Base-by-base conservation (phyloP, 2,329 filamentous ascomycete genomes). In the Aspergillus proliferans region DNA sequence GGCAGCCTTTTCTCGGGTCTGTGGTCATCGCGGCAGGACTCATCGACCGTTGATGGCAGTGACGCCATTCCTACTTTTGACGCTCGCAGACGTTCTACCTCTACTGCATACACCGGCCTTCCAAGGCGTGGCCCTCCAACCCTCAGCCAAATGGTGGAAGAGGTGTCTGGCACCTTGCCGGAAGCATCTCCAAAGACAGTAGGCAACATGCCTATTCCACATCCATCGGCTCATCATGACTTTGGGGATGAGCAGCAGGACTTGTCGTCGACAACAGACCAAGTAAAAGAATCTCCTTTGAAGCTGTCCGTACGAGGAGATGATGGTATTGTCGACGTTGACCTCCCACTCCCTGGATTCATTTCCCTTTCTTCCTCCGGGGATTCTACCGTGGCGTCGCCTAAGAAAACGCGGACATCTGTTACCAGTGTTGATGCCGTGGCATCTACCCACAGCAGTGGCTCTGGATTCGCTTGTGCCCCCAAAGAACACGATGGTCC, bases 251-350 rank as follows among this genome's bases (percentile, higher is more conserved):
- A 60, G 39, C 51, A 62, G n/a, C 62, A 53, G 40, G 63, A 65
- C 33, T 52, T 59, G 28, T 62, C 57, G 19, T 60, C 61, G 7
- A 54, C 60, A 28, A 57, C 53, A 4, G 62, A 66, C 28, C 59
- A 68, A 48, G 52, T 55, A 6, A 64, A 72, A 42, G 73, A 76
- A 40, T 72, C 73, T 9, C 72, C 71, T 7, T 56, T 80, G 46
- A 80, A 78, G 55, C 58, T 81, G 18, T 79, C 76, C 0, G 76
- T 80, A n/a, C 77, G 78, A 39, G 73, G 77, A 42, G 74, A 77
- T 24, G 80, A 83, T 54, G 80, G 80, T 1, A 74, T 82, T n/a
- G 76, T 83, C 26, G 80, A 83, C 56, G 78, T 83, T 45, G 78
- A 82, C 49, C 73, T 82, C 42, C 76, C 77, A 2, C 64, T 81